Percentiles rank a stretch among this genome's conserved stretches.
Conservation (phyloP, 2,329 filamentous ascomycete species). For the Fonsecaea multimorphosa region DNA sequence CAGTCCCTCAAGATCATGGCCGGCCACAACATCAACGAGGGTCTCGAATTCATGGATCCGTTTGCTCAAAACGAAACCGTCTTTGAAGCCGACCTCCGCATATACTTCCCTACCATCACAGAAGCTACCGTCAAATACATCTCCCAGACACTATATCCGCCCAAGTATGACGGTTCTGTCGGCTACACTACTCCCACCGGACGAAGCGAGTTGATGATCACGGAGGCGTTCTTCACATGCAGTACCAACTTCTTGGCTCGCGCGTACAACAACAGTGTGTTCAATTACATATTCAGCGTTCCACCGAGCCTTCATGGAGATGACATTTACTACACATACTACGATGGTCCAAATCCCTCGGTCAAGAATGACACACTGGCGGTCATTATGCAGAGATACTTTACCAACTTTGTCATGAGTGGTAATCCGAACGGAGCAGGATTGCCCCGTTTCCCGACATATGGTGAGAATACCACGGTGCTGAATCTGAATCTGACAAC, state of each 20-base stretch:
- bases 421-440: slow-evolving; percentile 45
- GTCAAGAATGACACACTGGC: slow-evolving; percentile 32
- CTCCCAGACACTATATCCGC: slow-evolving; percentile 57
- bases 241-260: slow-evolving; percentile 60
- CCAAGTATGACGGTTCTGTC: slow-evolving; percentile 55
- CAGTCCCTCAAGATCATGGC: slow-evolving; percentile 53
- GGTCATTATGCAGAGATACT: slow-evolving; percentile 39
- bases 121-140: slow-evolving; percentile 50
- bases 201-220: slow-evolving; percentile 50
- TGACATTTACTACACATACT: slow-evolving; percentile 62
- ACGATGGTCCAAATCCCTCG: slow-evolving; percentile 44
- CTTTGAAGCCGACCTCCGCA: slow-evolving; percentile 36
- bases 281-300: slow-evolving; percentile 60
- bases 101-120: slow-evolving; percentile 41
- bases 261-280: slow-evolving; percentile 57
- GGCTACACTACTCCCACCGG: slow-evolving; percentile 55
- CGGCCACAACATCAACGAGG: slow-evolving; percentile 54
- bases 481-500: slow-evolving; percentile 52
- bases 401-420: slow-evolving; percentile 46
- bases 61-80: slow-evolving; percentile 38
- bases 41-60: slow-evolving; percentile 48
- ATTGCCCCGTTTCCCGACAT: slow-evolving; percentile 54
- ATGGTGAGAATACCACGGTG: slow-evolving; percentile 53
- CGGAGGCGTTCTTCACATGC: slow-evolving; percentile 57
- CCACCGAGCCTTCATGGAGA: slow-evolving; percentile 60